Conservation (phyloP, 495 filamentous ascomycete species). For the Hypoxylon lenormandii region DNA sequence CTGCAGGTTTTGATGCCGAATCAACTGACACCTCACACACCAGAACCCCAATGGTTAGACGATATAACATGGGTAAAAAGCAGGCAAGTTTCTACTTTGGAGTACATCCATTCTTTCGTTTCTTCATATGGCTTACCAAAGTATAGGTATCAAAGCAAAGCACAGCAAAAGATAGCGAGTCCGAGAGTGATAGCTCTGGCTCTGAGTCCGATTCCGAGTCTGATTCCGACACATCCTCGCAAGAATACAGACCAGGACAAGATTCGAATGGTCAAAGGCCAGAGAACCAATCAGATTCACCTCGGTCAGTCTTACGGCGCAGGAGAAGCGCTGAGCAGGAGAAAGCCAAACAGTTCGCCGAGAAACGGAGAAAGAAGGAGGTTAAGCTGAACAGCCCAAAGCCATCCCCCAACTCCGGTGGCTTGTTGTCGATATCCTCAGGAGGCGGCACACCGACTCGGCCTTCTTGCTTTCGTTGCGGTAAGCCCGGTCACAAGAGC, state of each 20-base stretch:
- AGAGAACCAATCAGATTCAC: slow-evolving; percentile 22
- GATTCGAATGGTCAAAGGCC: slow-evolving; percentile 32
- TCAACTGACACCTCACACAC: slow-evolving; percentile 46
- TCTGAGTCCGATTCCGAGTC: slow-evolving; percentile 39
- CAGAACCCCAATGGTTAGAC: slow-evolving; percentile 43
- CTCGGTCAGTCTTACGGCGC: slow-evolving; percentile 20
- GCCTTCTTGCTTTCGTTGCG: slow-evolving; percentile 48
- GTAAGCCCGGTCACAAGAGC: slow-evolving; percentile 47
- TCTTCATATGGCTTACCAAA: slow-evolving; percentile 14
- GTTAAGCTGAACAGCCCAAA: slow-evolving; percentile 67
- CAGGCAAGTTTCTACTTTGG: slow-evolving; percentile 45
- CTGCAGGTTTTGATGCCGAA: slow-evolving; percentile 45
- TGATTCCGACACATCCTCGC: slow-evolving; percentile 35
- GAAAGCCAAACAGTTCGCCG: slow-evolving; percentile 61
- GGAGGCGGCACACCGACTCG: slow-evolving; percentile 41
- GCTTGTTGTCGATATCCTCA: slow-evolving; percentile 48
- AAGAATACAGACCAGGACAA: slow-evolving; percentile 25
- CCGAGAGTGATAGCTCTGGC: slow-evolving; percentile 21
- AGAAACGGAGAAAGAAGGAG: slow-evolving; percentile 67
- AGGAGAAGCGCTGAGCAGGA: slow-evolving; percentile 55
- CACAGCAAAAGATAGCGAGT: slow-evolving; percentile 18
- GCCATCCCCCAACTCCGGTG: slow-evolving; percentile 61
- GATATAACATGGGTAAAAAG: slow-evolving; percentile 60
- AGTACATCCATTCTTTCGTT: neutral
- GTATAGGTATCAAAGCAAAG: slow-evolving; percentile 27